phyloP scores from a whole-genome alignment of 371 early-diverging fungal genomes.

The Mucor circinelloides region DNA sequence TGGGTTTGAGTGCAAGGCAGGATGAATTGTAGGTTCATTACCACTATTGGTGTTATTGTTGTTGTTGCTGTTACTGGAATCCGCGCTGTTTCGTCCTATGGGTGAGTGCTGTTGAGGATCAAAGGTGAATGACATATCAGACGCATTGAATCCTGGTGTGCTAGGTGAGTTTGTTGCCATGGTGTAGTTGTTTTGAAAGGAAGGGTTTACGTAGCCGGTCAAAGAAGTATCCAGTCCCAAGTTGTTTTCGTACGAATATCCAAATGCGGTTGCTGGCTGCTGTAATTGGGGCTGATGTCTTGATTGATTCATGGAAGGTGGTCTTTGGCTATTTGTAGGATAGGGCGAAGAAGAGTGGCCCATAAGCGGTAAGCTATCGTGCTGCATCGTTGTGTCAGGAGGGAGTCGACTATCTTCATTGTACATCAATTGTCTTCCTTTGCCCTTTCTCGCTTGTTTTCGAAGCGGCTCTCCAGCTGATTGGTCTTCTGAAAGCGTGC shows the following conservation, averaged over 20 bases:
- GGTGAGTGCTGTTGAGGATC: conserved; percentile 22
- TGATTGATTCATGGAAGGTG: conserved; percentile 11
- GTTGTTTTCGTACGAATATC: conserved; percentile 23
- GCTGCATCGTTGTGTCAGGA: neutral
- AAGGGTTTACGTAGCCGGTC: conserved; percentile 24
- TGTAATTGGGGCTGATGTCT: conserved; percentile 13
- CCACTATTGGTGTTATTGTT: neutral
- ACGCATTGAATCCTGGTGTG: conserved; percentile 17
- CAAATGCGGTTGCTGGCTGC: conserved; percentile 19
- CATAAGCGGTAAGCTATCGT: neutral
- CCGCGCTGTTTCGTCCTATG: conserved; percentile 13
- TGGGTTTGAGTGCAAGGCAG: conserved; percentile 32
- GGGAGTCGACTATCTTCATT: conserved; percentile 14
- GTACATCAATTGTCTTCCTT: neutral
- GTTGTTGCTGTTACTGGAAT: conserved; percentile 1
- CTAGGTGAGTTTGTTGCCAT: conserved; percentile 16
- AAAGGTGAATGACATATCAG: conserved; percentile 28
- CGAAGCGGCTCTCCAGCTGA: conserved; percentile 12
- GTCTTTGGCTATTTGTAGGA: neutral
- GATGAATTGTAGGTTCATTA: conserved; percentile 30
- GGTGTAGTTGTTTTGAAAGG: conserved; percentile 20
- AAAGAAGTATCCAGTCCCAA: conserved; percentile 25
- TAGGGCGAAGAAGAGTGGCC: neutral
- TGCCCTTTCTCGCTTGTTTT: conserved; percentile 20
- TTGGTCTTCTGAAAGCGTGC: conserved; percentile 13